Conservation (phyloP, 768 basidiomycete species). For the Naganishia kalamii region DNA sequence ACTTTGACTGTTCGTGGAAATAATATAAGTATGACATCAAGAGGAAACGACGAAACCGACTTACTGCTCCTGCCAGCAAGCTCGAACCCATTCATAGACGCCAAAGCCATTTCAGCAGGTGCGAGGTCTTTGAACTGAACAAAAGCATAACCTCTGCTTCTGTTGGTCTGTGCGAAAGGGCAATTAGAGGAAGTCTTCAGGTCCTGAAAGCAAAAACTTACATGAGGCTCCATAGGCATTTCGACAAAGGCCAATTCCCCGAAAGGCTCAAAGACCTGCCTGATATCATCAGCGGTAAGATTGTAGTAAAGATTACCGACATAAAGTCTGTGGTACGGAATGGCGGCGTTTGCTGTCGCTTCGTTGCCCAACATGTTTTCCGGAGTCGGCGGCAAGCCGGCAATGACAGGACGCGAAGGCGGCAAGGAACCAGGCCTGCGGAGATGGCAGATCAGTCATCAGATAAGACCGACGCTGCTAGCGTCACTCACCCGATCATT, state of each 20-base stretch:
- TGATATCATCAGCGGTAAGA: slow-evolving; percentile 92
- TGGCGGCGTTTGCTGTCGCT: slow-evolving; percentile 37
- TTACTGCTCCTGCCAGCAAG: slow-evolving; percentile 84
- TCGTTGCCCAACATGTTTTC: slow-evolving; percentile 71
- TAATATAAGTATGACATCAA: not conserved
- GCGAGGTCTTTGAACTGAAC: slow-evolving; percentile 93
- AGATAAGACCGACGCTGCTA: too few species aligned
- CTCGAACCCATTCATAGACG: slow-evolving; percentile 99
- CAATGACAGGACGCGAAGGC: slow-evolving; percentile 35
- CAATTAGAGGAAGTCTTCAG: not conserved
- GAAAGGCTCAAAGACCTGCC: slow-evolving; percentile 98
- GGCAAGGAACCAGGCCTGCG: slow-evolving; percentile 29
- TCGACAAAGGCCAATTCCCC: slow-evolving; percentile 98
- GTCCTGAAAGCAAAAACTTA: not conserved
- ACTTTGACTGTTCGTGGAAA: slow-evolving; percentile 47
- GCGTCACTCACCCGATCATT: slow-evolving; percentile 19
- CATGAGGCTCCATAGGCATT: slow-evolving; percentile 81
- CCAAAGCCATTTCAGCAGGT: slow-evolving; percentile 91
- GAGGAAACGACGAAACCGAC: slow-evolving; percentile 32
- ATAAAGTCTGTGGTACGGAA: slow-evolving; percentile 64
- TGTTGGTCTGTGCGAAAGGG: slow-evolving; percentile 57
- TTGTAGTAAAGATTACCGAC: slow-evolving; percentile 96
- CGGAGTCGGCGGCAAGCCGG: slow-evolving; percentile 27
- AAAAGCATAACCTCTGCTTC: slow-evolving; percentile 96
- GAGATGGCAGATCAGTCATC: slow-evolving; percentile 16